Conservation (phyloP, 2,329 filamentous ascomycete genomes). For the Dactylellina parvicollis region DNA sequence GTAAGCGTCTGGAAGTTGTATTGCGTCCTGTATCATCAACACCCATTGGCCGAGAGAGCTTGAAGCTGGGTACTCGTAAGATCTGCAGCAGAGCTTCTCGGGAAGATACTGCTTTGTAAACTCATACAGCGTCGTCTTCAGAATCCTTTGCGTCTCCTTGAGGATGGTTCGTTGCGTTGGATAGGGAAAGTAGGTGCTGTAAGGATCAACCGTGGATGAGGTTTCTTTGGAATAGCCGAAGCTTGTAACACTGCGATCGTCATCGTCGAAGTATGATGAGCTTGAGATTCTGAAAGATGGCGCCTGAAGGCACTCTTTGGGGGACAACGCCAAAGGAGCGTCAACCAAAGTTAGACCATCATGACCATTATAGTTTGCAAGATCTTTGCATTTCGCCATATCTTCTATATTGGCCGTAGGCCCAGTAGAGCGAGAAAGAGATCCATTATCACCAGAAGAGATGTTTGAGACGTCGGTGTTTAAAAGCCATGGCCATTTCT, state of each 20-base stretch:
- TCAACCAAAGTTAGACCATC: too few relatives aligned
- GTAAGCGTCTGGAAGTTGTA: not conserved
- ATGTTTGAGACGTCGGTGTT: conserved; percentile 8
- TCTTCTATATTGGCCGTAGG: not conserved
- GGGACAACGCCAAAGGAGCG: not conserved
- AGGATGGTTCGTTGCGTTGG: conserved; percentile 37
- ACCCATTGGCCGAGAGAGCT: conserved; percentile 38
- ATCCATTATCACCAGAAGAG: not conserved
- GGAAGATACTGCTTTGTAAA: conserved; percentile 31
- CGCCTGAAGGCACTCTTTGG: not conserved
- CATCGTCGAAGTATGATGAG: conserved; percentile 4
- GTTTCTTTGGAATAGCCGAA: conserved; percentile 9
- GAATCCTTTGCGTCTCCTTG: conserved; percentile 29
- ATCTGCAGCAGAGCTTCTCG: conserved; percentile 14
- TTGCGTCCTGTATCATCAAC: conserved; percentile 29
- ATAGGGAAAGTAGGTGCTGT: conserved; percentile 34
- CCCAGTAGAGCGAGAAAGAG: too few relatives aligned
- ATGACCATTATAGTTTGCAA: too few relatives aligned
- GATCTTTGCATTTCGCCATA: not conserved
- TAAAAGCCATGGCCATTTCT: conserved; percentile 37
- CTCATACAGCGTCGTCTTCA: conserved; percentile 33
- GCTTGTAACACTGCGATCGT: conserved; percentile 14
- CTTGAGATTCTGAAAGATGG: not conserved
- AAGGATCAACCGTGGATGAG: conserved; percentile 8
- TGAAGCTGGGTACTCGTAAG: conserved; percentile 23